These are phyloP conservation scores for Thelephora ganbajun DNA, from an alignment of 768 basidiomycete species.

Conservation along the genomic window DNA sequence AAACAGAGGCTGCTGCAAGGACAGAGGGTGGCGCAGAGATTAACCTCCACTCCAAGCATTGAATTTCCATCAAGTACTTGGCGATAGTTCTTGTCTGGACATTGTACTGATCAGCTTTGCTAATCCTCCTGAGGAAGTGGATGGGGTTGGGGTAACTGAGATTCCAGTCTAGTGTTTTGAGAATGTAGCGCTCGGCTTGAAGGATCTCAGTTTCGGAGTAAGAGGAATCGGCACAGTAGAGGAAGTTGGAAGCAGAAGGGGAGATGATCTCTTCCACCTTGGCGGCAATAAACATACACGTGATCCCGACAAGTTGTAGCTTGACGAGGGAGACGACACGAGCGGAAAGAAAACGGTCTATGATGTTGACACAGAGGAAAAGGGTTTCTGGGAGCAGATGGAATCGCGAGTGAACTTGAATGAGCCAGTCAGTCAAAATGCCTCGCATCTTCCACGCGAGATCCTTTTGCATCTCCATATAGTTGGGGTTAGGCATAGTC, in stretches of 20 bases:
- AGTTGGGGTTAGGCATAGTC: conserved; percentile 73
- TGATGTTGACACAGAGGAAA: conserved; percentile 78
- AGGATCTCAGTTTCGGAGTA: conserved; percentile 73
- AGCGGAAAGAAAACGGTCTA: conserved; percentile 50
- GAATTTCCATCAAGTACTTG: conserved; percentile 86
- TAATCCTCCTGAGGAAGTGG: conserved; percentile 76
- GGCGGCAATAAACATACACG: conserved; percentile 75
- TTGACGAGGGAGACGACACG: conserved; percentile 47
- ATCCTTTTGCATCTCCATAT: conserved; percentile 75
- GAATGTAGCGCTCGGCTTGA: conserved; percentile 78
- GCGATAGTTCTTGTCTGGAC: conserved; percentile 74
- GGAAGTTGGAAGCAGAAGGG: conserved; percentile 71
- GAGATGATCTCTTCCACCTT: conserved; percentile 92
- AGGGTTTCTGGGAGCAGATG: conserved; percentile 81
- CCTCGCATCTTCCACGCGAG: conserved; percentile 84
- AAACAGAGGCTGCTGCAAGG: conserved; percentile 73
- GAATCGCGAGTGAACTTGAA: conserved; percentile 83
- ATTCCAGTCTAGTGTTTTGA: conserved; percentile 79
- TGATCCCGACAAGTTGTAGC: conserved; percentile 73
- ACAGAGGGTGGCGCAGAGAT: conserved; percentile 62
- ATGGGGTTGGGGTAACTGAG: conserved; percentile 80
- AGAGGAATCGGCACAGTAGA: conserved; percentile 64
- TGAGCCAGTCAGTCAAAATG: conserved; percentile 85
- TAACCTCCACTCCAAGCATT: conserved; percentile 68
- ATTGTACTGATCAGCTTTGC: conserved; percentile 90